These are phyloP conservation scores for Wickerhamiella sorbophila DNA, from an alignment of 805 yeast species.

Conservation along the genomic window DNA sequence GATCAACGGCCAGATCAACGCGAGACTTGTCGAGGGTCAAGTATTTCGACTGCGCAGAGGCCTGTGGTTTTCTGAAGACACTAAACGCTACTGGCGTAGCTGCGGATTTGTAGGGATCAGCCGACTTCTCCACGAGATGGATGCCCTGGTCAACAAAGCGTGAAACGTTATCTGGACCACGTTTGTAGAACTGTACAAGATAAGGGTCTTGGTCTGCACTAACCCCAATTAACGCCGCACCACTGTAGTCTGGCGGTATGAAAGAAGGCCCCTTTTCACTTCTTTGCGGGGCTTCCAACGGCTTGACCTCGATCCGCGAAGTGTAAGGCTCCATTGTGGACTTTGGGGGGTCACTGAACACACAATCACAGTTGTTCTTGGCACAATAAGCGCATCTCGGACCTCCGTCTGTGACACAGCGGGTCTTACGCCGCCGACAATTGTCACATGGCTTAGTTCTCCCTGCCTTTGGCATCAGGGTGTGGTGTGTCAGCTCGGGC, in stretches of 20 bases:
- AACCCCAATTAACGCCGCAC: slow-evolving; percentile 20
- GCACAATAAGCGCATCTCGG: slow-evolving; percentile 8
- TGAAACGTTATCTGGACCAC: slow-evolving; percentile 13
- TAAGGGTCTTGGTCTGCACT: slow-evolving; percentile 25
- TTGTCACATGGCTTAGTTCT: slow-evolving; percentile 8
- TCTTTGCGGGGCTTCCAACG: slow-evolving; percentile 4
- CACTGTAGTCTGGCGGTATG: slow-evolving; percentile 17
- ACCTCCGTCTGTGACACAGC: slow-evolving; percentile 3
- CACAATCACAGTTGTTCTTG: slow-evolving; percentile 3
- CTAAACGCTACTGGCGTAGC: slow-evolving; percentile 19
- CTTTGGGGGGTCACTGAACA: background rate
- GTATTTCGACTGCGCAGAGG: background rate
- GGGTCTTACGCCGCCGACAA: slow-evolving; percentile 8
- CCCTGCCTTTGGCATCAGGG: slow-evolving; percentile 1
- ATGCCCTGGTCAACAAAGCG: slow-evolving; percentile 21
- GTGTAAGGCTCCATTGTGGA: slow-evolving; percentile 2
- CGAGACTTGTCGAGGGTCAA: background rate
- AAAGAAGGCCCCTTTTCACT: slow-evolving; percentile 10
- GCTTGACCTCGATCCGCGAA: slow-evolving; percentile 6
- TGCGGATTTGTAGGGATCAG: slow-evolving; percentile 9
- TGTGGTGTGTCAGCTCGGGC: too few species aligned
- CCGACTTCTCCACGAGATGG: slow-evolving; percentile 12
- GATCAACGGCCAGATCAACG: slow-evolving; percentile 7
- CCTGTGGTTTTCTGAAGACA: slow-evolving; percentile 11
- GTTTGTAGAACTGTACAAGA: slow-evolving; percentile 18